These are phyloP conservation scores for Fusarium torulosum DNA, from an alignment of 2,329 filamentous ascomycete genomes.

Conservation along the genomic window DNA sequence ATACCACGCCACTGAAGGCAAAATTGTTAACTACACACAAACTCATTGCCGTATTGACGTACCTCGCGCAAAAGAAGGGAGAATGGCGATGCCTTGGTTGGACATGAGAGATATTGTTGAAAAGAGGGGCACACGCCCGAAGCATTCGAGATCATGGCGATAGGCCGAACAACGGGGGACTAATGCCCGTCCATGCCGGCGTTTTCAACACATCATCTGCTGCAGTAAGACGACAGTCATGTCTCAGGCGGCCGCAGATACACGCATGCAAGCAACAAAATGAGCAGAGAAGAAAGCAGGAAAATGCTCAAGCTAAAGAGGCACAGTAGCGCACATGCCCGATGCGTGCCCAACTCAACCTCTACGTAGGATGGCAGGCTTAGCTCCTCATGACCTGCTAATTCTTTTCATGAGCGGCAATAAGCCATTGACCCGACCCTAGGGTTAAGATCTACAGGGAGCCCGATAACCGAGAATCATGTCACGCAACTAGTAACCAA, in stretches of 20 bases:
- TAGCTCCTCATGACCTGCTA: conserved; percentile 23
- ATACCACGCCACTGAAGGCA: conserved; percentile 46
- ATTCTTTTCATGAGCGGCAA: conserved; percentile 22
- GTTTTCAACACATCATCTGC: conserved; percentile 36
- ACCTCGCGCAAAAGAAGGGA: not conserved
- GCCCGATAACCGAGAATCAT: conserved; percentile 35
- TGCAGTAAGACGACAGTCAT: conserved; percentile 40
- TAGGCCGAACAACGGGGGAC: conserved; percentile 31
- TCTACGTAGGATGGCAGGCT: not conserved
- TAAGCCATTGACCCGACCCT: conserved; percentile 19
- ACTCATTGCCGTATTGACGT: conserved; percentile 4
- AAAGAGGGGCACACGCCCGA: conserved; percentile 35
- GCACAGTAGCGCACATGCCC: conserved; percentile 38
- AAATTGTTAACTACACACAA: conserved; percentile 29
- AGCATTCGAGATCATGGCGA: conserved; percentile 27
- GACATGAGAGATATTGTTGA: conserved; percentile 12
- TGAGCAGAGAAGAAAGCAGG: conserved; percentile 28
- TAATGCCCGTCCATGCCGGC: conserved; percentile 34
- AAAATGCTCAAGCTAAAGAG: conserved; percentile 7
- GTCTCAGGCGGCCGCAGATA: conserved; percentile 22
- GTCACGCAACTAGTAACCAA: conserved; percentile 20
- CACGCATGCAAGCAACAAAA: conserved; percentile 32
- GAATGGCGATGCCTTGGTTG: conserved; percentile 3
- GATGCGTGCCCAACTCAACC: conserved; percentile 41
- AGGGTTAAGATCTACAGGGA: conserved; percentile 27